Evolutionary conservation across 305 asterid species (phyloP).

Genomic region (Solanum hybrid): DNA sequence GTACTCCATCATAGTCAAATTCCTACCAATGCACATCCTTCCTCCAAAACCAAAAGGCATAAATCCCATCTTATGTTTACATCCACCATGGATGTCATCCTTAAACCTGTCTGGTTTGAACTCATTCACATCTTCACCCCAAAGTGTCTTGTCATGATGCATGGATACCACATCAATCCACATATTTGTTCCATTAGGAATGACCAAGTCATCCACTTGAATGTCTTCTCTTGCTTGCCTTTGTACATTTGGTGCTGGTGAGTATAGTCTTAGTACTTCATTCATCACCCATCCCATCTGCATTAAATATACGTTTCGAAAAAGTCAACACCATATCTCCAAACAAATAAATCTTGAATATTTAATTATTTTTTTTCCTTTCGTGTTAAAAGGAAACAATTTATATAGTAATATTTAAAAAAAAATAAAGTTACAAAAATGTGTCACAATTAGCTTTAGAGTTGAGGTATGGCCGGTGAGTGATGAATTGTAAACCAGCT

Average conservation of each 20-base stretch:
- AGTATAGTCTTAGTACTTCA: slow-evolving; percentile 64
- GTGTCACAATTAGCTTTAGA: background rate
- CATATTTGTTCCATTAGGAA: slow-evolving; percentile 73
- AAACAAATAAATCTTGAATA: background rate
- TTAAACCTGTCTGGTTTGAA: slow-evolving; percentile 72
- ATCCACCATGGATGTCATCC: slow-evolving; percentile 37
- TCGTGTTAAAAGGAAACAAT: background rate
- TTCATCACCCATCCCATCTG: slow-evolving; percentile 98
- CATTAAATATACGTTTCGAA: background rate
- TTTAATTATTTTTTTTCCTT: background rate
- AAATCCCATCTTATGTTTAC: slow-evolving; percentile 81
- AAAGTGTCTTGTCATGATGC: slow-evolving; percentile 33
- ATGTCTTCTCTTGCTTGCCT: slow-evolving; percentile 71
- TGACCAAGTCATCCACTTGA: slow-evolving; percentile 30
- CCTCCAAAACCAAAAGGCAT: slow-evolving; percentile 93
- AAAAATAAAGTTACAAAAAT: no score
- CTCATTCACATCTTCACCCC: slow-evolving; percentile 76
- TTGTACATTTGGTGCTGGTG: slow-evolving; percentile 78
- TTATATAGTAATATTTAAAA: background rate
- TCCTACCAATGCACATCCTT: slow-evolving; percentile 79
- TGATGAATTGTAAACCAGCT: background rate
- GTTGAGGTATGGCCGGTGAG: background rate
- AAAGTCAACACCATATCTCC: background rate
- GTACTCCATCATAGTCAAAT: slow-evolving; percentile 63
- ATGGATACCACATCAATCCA: slow-evolving; percentile 86